Evolutionary conservation across 1,284 basidiomycete species (phyloP), one percentile per base, ranked within the genome.

Genomic region (Fomes fomentarius): DNA sequence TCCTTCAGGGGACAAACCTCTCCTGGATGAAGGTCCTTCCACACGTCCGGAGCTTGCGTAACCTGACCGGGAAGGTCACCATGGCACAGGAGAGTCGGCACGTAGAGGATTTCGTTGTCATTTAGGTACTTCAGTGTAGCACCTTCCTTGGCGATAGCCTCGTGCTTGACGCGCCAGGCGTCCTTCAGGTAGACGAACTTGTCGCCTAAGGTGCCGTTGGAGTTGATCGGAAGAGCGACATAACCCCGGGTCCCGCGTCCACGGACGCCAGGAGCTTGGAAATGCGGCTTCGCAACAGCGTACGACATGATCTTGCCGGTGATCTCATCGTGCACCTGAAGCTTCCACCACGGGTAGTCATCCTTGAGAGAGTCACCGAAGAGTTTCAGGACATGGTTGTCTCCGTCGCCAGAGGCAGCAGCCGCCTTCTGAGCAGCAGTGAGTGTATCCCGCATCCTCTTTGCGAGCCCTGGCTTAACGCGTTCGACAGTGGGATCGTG

Each of bases 181-280:
- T 57, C 56, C 17, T 57, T 57, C 19, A 57, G 39, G 24, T 50
- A 50, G 3, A 38, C 42, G 8, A 54, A 34, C 8, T 31, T 19
- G 15, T 39, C 47, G 5, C 11, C n/a, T 3, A n/a, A 28, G 11
- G 43, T 24, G 3, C 30, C 40, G 0, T 3, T n/a, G 11, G 43
- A 22, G 3, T 35, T 35, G 0, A 4, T n/a, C 22, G 50, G 52
- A 4, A 58, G 25, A 19, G 53, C 57, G 12, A 59, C 37, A 17
- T 52, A 59, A 2, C 52, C 50, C 1, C 44, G 50, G 3, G 57
- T 59, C 0, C 49, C 53, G 12, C 57, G 45, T 10, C 57, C 50
- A 11, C 24, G 3, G 8, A 58, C 19, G 12, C 40, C 48, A 1
- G 33, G 2, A 1, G 56, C 44, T 2, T 9, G 11, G 52, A 51